These are phyloP conservation scores for Plantago lanceolata DNA, from an alignment of 305 asterid genomes.

Conservation along the genomic window DNA sequence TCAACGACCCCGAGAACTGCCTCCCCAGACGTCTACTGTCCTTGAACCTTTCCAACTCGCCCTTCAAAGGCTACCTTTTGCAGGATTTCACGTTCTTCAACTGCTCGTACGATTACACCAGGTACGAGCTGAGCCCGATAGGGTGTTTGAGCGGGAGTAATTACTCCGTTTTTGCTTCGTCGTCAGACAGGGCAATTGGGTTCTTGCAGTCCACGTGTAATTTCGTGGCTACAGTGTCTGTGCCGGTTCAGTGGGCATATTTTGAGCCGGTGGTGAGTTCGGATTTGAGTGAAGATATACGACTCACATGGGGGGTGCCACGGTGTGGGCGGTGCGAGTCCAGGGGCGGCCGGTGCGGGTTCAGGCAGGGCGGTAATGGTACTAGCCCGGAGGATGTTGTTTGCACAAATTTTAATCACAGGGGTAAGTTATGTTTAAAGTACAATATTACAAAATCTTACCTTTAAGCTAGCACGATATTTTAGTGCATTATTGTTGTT, in stretches of 20 bases:
- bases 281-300: constrained; percentile 28
- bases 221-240: constrained; percentile 23
- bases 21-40: constrained; percentile 26
- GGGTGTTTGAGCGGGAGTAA: constrained; percentile 60
- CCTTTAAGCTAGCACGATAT: not conserved
- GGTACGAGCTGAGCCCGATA: not conserved
- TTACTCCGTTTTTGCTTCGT: constrained; percentile 42
- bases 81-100: constrained; percentile 44
- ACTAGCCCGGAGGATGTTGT: constrained; percentile 19
- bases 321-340: constrained; percentile 44
- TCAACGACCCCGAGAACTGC: constrained; percentile 33
- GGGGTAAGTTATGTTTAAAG: constrained; percentile 38
- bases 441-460: too few relatives aligned
- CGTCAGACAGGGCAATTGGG: constrained; percentile 26
- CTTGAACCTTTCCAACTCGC: constrained; percentile 33
- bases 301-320: constrained; percentile 51
- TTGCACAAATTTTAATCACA: constrained; percentile 22
- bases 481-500: too few relatives aligned
- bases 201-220: constrained; percentile 40
- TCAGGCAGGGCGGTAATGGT: constrained; percentile 9
- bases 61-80: constrained; percentile 20
- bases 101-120: constrained; percentile 32
- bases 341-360: constrained; percentile 38
- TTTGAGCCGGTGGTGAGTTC: constrained; percentile 29
- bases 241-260: constrained; percentile 37